These are phyloP conservation scores for Salix arbutifolia DNA, from an alignment of 345 rosid genomes.

Conservation along the genomic window DNA sequence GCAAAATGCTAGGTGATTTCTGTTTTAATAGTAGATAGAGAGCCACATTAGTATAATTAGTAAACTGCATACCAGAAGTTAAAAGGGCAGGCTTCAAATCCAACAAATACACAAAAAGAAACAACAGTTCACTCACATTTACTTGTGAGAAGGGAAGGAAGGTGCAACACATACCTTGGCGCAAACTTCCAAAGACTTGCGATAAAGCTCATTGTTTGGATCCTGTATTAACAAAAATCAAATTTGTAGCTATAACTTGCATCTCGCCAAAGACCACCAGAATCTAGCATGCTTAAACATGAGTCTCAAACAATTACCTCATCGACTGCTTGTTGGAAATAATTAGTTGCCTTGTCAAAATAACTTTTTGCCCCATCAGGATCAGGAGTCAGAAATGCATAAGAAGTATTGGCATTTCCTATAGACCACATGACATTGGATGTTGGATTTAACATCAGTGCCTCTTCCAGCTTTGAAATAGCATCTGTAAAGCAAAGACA, in stretches of 20 bases:
- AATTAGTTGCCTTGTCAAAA: conserved; percentile 14
- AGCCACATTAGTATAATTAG: background rate
- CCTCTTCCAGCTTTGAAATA: conserved; percentile 24
- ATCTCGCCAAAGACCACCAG: background rate
- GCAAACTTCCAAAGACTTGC: conserved; percentile 21
- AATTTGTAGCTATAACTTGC: background rate
- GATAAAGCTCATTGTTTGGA: conserved; percentile 19
- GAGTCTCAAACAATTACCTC: conserved; percentile 1
- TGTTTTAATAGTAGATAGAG: background rate
- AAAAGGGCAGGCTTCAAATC: background rate
- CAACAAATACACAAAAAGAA: background rate
- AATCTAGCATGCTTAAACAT: background rate
- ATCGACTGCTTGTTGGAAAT: conserved; percentile 22
- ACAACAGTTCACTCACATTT: background rate
- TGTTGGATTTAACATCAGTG: conserved; percentile 19
- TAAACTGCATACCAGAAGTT: background rate
- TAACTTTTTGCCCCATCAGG: conserved; percentile 10
- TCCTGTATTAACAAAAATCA: conserved; percentile 14
- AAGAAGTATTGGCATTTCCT: conserved; percentile 22
- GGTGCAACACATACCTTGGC: conserved; percentile 11
- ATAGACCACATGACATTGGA: conserved; percentile 17
- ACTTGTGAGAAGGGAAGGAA: background rate
- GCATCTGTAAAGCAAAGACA: conserved; percentile 8
- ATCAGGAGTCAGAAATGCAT: conserved; percentile 20
- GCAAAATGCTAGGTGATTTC: background rate